Conservation (phyloP, 805 yeast species). For the Ogataea neopini region DNA sequence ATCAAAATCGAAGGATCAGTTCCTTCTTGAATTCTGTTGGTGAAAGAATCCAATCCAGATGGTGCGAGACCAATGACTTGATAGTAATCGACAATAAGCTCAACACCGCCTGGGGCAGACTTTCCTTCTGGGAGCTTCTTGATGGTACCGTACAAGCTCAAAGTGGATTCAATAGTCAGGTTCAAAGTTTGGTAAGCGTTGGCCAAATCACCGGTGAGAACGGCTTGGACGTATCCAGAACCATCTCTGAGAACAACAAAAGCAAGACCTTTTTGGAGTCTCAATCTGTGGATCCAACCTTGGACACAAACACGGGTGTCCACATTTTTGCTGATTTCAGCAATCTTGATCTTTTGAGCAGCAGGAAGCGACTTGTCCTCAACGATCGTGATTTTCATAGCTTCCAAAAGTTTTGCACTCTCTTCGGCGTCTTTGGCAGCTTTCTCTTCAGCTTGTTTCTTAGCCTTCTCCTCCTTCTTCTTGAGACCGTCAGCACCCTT, state of each 20-base stretch:
- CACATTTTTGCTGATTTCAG: constrained; percentile 50
- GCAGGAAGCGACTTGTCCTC: constrained; percentile 74
- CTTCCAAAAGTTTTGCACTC: constrained; percentile 71
- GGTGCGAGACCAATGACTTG: constrained; percentile 93
- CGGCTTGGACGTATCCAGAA: constrained; percentile 84
- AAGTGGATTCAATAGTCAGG: constrained; percentile 85
- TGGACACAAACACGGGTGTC: constrained; percentile 72
- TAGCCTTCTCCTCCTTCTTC: constrained; percentile 74
- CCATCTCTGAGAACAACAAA: constrained; percentile 96
- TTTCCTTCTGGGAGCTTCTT: constrained; percentile 92
- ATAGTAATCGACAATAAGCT: constrained; percentile 87
- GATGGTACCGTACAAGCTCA: constrained; percentile 77
- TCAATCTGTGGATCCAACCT: constrained; percentile 97
- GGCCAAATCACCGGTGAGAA: constrained; percentile 88
- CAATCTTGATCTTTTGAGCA: constrained; percentile 69
- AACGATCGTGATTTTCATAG: constrained; percentile 71
- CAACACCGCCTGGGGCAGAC: constrained; percentile 97
- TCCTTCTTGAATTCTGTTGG: constrained; percentile 90
- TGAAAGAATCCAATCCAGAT: constrained; percentile 90
- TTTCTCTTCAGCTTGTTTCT: constrained; percentile 52
- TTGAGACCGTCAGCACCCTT: constrained; percentile 92
- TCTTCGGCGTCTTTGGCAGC: constrained; percentile 67
- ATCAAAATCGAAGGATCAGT: constrained; percentile 91
- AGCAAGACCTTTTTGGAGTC: constrained; percentile 88
- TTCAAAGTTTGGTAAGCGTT: constrained; percentile 82